A percentile compares a stretch with the other conserved stretches of the same genome.
These are phyloP conservation scores for Cryptosporidium andersoni DNA, from an alignment of 169 alveolate species.

Conservation along the genomic window DNA sequence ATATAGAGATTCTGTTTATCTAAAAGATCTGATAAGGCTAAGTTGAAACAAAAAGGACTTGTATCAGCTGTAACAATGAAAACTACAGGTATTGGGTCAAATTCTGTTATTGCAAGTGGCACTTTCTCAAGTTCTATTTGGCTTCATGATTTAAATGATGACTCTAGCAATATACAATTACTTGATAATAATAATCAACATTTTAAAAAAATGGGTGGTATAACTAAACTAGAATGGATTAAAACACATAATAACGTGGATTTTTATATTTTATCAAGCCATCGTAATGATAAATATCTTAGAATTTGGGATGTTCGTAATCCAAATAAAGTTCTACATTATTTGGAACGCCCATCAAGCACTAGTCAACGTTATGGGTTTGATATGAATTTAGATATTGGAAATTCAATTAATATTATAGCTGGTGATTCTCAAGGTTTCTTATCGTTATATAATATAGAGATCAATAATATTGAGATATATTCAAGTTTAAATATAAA, in stretches of 20 bases:
- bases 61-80: constrained; percentile 27
- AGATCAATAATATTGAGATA: no score
- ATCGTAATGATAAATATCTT: constrained; percentile 14
- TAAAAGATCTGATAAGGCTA: background rate
- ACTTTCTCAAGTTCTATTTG: constrained; percentile 31
- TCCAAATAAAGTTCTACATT: constrained; percentile 29
- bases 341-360: background rate
- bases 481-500: no score
- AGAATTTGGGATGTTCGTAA: constrained; percentile 58
- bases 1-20: no score
- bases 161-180: constrained; percentile 3
- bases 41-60: constrained; percentile 22
- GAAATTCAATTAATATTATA: background rate
- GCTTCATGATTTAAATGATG: constrained; percentile 41
- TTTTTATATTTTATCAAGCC: constrained; percentile 36
- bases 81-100: constrained; percentile 56
- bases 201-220: background rate
- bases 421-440: constrained; percentile 49
- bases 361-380: constrained; percentile 12
- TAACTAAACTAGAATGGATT: constrained; percentile 54
- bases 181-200: background rate
- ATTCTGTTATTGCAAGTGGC: constrained; percentile 36
- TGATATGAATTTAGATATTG: background rate
- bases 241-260: constrained; percentile 1
- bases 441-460: no score